Evolutionary conservation across 495 filamentous ascomycete genomes (phyloP), one percentile per base, ranked within the genome.

Genomic region (Aspergillus diversus): DNA sequence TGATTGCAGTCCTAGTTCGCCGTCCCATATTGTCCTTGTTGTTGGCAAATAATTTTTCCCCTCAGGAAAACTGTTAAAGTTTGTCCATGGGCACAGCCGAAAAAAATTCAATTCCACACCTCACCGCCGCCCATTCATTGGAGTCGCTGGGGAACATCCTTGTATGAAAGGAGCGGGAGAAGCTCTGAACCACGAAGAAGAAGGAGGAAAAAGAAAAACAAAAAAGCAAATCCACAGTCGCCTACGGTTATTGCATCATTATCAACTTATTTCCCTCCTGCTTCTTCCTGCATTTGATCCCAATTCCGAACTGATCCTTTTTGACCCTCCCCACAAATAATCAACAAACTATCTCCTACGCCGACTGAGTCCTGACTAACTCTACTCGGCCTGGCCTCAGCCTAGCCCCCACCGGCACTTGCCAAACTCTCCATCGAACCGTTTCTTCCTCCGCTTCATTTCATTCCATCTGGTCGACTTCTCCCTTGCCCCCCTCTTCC

Each of bases 331-430:
- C 57, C 57, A 64, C 63, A 60, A 55, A 52, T 55, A 34, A 43
- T 46, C 46, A 60, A 42, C 35, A 21, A 11, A 60, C 34, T 42
- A 17, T 32, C 2, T 59, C 13, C n/a, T 31, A 16, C 21, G 16
- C 13, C 47, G 17, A 17, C 47, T 5, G 47, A 50, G 57, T 16
- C 42, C 46, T 6, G 42, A 62, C 60, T 62, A 62, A 62, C 60
- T 56, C 32, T 34, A 56, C 34, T 62, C 39, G 60, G 60, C 60
- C 60, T 62, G 60, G 60, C 60, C 33, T 42, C 54, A 34, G 27
- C 56, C 59, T 64, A 8, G 57, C 57, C 55, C 63, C 63, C 54
- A 61, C 57, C 59, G 63, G 59, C 55, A 57, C 49, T 50, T 47
- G 42, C 59, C 42, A 27, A 2, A 27, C 37, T 61, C 63, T 27